Evolutionary conservation across 805 yeast genomes (phyloP), one percentile per base, ranked within the genome.

Genomic region (Yarrowia alimentaria): DNA sequence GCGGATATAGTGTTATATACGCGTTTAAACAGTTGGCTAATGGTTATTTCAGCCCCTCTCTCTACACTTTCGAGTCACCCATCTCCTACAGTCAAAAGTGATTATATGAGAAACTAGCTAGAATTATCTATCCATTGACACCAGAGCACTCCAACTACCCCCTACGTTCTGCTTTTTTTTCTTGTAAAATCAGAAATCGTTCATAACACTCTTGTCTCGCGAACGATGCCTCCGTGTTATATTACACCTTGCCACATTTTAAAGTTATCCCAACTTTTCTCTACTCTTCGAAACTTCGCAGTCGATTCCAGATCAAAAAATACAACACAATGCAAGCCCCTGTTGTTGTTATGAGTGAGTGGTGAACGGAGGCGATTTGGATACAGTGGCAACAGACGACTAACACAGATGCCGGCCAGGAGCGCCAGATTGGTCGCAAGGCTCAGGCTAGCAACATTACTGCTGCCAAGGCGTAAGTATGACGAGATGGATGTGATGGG

Each of bases 381-480:
- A 30, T 12, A 30, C 11, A 24, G 5, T 28, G 7, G 8, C 10
- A 13, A 22, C 8, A 17, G 10, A 9, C 19, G 4, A n/a, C 54
- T 26, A 28, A 29, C 42, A 8, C 29, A 59, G 62, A 91, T 73
- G 85, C 97, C 20, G 78, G 86, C 47, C 85, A 90, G 56, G 95
- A 88, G 65, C 82, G 99, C 64, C 95, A 93, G 65, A 81, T 89
- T 29, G 99, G 99, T 37, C 88, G 98, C 60, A 89, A 89, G 67
- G 99, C 99, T 2, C 99, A 93, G 70, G 77, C 87, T 56, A 86
- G 96, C 56, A 94, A 93, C 65, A 91, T 93, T 70, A 88, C 97
- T 5, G 99, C 99, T 4, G 99, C 99, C n/a, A 93, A 93, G 65
- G 96, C 99, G 64, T 64, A 56, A 42, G 68, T 58, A 17, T 19